These are phyloP conservation scores for Sphagnum magellanicum DNA, from an alignment of 228 moss, liverwort and hornwort genomes.

Conservation along the genomic window DNA sequence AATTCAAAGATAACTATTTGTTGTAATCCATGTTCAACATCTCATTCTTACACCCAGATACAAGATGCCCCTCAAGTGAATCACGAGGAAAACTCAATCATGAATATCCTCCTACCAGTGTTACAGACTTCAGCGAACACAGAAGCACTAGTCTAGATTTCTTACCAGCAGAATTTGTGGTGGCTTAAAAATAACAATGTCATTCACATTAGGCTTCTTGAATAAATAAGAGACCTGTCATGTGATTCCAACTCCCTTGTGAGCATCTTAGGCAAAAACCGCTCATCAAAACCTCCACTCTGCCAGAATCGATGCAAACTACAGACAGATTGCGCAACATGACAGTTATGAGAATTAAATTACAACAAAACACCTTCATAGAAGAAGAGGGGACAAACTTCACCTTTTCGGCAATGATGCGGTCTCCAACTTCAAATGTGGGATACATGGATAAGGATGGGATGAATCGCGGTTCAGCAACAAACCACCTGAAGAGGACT, in stretches of 20 bases:
- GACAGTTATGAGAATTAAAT: background rate
- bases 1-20: too few species aligned
- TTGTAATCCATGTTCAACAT: too few species aligned
- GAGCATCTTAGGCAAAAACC: background rate
- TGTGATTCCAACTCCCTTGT: background rate
- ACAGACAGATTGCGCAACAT: background rate
- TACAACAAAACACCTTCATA: too few species aligned
- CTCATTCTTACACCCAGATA: too few species aligned
- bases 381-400: background rate
- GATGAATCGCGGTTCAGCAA: constrained; percentile 95
- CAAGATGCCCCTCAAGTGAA: too few species aligned
- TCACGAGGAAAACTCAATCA: too few species aligned
- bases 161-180: constrained; percentile 18
- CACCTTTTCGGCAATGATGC: constrained; percentile 98
- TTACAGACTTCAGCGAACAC: too few species aligned
- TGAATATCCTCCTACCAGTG: too few species aligned
- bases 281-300: background rate
- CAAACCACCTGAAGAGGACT: constrained; percentile 84
- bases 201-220: constrained; percentile 61
- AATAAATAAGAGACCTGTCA: constrained; percentile 59
- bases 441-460: constrained; percentile 99
- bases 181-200: constrained; percentile 65
- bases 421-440: constrained; percentile 95
- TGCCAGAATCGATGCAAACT: too few species aligned
- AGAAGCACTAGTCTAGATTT: too few species aligned